Evolutionary conservation across 805 yeast species (phyloP).

Genomic region (Lachancea fermentati): DNA sequence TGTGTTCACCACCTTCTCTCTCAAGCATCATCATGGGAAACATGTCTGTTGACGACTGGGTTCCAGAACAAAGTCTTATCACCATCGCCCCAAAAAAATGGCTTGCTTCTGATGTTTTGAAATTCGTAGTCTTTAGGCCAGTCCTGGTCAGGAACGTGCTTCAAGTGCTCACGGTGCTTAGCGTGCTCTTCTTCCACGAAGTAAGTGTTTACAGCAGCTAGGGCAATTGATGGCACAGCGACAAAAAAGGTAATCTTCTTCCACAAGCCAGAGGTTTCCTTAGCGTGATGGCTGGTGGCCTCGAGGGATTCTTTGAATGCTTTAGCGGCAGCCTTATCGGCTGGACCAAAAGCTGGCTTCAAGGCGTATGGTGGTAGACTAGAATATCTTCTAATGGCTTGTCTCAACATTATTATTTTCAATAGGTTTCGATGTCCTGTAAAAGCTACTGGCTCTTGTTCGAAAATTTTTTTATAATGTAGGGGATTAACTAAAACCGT

Average conservation of each 20-base stretch:
- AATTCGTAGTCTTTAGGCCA: constrained; percentile 89
- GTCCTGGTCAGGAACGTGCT: constrained; percentile 72
- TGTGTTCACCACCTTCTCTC: background rate
- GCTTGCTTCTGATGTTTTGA: constrained; percentile 82
- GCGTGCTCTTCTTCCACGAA: constrained; percentile 84
- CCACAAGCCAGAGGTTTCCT: constrained; percentile 73
- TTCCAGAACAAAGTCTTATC: constrained; percentile 98
- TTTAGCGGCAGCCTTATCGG: constrained; percentile 54
- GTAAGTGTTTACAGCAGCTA: constrained; percentile 75
- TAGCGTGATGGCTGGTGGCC: constrained; percentile 76
- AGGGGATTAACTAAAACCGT: background rate
- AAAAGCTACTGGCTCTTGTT: background rate
- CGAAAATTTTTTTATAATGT: constrained; percentile 3
- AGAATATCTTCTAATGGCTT: constrained; percentile 33
- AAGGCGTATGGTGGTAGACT: constrained; percentile 38
- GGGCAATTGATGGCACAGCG: constrained; percentile 76
- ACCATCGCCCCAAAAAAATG: constrained; percentile 99
- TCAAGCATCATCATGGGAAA: constrained; percentile 35
- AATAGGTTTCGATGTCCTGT: background rate
- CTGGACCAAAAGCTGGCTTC: constrained; percentile 44
- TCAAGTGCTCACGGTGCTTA: constrained; percentile 75
- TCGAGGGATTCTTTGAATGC: constrained; percentile 57
- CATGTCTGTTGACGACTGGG: constrained; percentile 83
- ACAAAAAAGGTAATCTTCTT: constrained; percentile 72
- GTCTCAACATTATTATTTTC: constrained; percentile 40